phyloP scores from a whole-genome alignment of 2,329 filamentous ascomycete species.

The Xylaria multiplex region DNA sequence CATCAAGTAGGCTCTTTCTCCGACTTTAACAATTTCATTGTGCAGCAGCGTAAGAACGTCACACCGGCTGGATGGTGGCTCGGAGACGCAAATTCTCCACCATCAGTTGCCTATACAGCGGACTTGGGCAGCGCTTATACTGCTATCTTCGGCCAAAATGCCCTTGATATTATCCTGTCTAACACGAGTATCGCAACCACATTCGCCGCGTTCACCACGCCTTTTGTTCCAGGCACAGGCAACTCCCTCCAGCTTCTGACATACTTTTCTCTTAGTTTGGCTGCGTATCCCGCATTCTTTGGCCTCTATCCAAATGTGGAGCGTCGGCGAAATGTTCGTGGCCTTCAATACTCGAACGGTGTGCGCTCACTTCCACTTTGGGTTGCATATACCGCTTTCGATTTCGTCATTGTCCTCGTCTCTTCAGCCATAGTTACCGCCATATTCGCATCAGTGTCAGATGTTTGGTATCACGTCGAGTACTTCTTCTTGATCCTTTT shows the following conservation, averaged over 20 bases:
- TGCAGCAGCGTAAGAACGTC: constrained; percentile 70
- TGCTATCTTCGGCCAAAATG: constrained; percentile 71
- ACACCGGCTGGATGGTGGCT: constrained; percentile 85
- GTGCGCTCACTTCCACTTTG: constrained; percentile 84
- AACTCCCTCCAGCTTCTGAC: constrained; percentile 80
- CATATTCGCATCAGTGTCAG: constrained; percentile 72
- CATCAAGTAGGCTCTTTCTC: constrained; percentile 70
- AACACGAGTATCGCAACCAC: constrained; percentile 75
- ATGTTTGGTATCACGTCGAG: constrained; percentile 79
- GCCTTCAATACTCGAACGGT: constrained; percentile 91
- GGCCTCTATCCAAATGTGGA: constrained; percentile 89
- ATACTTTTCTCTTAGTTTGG: constrained; percentile 83
- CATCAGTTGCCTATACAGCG: constrained; percentile 77
- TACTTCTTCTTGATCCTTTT: constrained; percentile 85
- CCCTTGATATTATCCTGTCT: constrained; percentile 72
- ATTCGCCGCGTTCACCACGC: constrained; percentile 79
- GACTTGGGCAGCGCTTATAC: constrained; percentile 66
- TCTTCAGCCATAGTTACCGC: constrained; percentile 73
- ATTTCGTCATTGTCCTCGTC: constrained; percentile 77
- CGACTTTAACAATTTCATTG: constrained; percentile 75
- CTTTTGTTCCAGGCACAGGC: constrained; percentile 74
- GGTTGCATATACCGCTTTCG: constrained; percentile 83
- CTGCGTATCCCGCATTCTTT: constrained; percentile 86
- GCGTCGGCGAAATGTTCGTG: constrained; percentile 79
- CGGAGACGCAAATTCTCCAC: constrained; percentile 65